Percentiles rank a stretch among this genome's conserved stretches.
phyloP scores from a whole-genome alignment of 352 stramenopile species.

The Pythium phragmitis region DNA sequence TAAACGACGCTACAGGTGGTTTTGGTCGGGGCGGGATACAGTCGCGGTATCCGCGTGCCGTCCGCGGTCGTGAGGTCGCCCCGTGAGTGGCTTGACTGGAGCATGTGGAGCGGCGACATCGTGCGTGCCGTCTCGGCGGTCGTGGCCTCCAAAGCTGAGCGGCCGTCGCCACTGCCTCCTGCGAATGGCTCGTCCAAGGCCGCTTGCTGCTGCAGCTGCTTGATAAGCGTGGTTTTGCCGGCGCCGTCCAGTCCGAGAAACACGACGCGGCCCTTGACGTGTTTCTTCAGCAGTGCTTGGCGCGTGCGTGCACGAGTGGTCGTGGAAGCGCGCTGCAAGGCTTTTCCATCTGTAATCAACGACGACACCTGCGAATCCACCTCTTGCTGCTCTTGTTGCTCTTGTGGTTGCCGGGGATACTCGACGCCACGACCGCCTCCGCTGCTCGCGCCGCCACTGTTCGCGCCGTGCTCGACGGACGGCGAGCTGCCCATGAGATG shows the following conservation, averaged over 20 bases:
- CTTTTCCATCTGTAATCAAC: conserved; percentile 6
- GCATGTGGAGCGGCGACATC: conserved; percentile 2
- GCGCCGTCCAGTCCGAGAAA: conserved; percentile 55
- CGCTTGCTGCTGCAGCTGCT: conserved; percentile 36
- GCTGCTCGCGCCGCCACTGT: background rate
- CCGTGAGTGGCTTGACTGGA: background rate
- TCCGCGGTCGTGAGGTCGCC: conserved; percentile 14
- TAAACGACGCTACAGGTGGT: conserved; percentile 15
- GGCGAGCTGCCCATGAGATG: conserved; percentile 13
- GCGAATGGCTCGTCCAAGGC: conserved; percentile 23
- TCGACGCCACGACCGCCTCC: background rate
- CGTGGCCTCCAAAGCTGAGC: background rate
- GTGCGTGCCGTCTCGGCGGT: background rate
- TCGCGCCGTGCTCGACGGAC: conserved; percentile 5
- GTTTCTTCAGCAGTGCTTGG: conserved; percentile 37
- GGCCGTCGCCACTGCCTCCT: background rate
- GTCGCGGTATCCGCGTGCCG: conserved; percentile 4
- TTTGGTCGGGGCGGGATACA: conserved; percentile 17
- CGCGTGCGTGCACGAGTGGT: conserved; percentile 14
- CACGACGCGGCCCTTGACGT: conserved; percentile 41
- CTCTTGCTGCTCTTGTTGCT: background rate
- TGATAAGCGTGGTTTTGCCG: conserved; percentile 58
- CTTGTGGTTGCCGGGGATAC: background rate
- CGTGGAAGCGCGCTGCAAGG: background rate
- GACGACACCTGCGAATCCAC: background rate